Conservation (phyloP, 2,329 filamentous ascomycete species). For the Exophiala sp. region DNA sequence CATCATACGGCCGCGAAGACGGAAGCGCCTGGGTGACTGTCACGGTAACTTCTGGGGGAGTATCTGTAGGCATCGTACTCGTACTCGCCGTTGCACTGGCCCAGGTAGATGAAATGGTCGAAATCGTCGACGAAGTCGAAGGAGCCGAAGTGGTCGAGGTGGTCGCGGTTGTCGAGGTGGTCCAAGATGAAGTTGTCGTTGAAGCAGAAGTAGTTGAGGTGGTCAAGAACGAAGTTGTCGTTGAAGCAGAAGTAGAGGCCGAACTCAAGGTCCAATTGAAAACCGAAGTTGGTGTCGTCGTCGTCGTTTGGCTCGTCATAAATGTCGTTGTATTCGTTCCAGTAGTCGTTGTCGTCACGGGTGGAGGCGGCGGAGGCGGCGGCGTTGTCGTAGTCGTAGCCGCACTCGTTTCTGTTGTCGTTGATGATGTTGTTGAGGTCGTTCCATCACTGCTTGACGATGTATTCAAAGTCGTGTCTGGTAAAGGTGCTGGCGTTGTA, state of each 20-base stretch:
- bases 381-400: neutral
- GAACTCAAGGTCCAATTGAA: no score
- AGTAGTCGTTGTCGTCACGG: neutral
- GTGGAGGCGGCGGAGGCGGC: neutral
- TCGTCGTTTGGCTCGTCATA: neutral
- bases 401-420: neutral
- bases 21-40: constrained; percentile 26
- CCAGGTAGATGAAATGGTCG: neutral
- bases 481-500: neutral
- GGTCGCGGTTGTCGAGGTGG: neutral
- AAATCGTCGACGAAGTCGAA: neutral
- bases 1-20: constrained; percentile 28
- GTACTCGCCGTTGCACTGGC: neutral
- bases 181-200: neutral
- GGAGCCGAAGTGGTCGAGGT: neutral
- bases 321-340: neutral
- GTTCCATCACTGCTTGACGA: neutral
- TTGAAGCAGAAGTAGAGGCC: no score
- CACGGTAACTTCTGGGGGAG: constrained; percentile 8
- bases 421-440: neutral
- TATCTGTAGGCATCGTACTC: neutral
- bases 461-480: neutral
- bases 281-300: neutral
- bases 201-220: neutral
- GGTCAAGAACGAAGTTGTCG: neutral